Evolutionary conservation across 1,139 yeast genomes (phyloP), one percentile per base, ranked within the genome.

Genomic region (Geotrichum cucujoidarum): DNA sequence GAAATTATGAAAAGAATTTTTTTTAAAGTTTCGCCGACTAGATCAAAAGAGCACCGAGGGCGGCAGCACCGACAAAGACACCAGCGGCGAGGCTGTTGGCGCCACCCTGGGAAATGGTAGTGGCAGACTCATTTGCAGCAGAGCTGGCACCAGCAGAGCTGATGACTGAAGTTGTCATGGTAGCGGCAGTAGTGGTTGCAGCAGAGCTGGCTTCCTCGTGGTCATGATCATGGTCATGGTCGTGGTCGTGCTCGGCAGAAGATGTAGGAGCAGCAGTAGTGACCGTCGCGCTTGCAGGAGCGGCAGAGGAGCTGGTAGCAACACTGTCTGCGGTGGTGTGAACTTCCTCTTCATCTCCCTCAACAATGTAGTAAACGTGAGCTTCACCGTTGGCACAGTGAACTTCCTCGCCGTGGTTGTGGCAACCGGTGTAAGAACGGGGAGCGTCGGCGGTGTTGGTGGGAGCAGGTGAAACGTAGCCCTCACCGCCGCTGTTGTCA

Each of bases 391-490:
- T 33, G 50, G 62, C 40, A 45, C 71, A 66, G 36, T 51, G 64
- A 0, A 60, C 57, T n/a, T 60, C 63, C 5, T 51, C 46, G 8
- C 56, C 69, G 50, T 67, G 70, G 3, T 52, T 40, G 52, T 67
- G 71, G 52, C 72, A 68, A 0, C 57, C 60, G 6, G 67, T 56
- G 45, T 63, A 67, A 30, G 57, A 55, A 20, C 49, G 22, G 4
- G 66, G 66, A 1, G 63, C 61, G 21, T 53, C 49, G 8, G 42
- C 53, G 4, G 55, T 48, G 27, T 56, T 52, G 2, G 60, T 55
- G 13, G 69, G 69, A 1, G 65, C 60, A 5, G 71, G 71, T 3
- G 52, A 45, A 14, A 68, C 59, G 4, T 49, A 49, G 7, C 72
- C 72, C 48, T 67, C 71, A 16, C 40, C 50, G 2, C 70, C 70